Evolutionary conservation across 768 basidiomycete species (phyloP).

Genomic region (Mrakia blollopis): DNA sequence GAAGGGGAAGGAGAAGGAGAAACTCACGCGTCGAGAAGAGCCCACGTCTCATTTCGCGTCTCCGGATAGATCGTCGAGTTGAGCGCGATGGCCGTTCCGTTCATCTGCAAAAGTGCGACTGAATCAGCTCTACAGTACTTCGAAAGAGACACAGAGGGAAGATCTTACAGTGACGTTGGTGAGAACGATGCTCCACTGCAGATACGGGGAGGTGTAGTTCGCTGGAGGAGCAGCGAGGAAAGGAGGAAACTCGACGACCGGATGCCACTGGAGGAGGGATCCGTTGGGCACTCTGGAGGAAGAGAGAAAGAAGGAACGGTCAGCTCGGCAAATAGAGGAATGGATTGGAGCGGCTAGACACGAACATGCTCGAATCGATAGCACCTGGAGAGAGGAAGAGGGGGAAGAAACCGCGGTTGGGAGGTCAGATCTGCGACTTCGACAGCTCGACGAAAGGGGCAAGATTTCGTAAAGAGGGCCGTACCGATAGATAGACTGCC

Average conservation of each 20-base stretch:
- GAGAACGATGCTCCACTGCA: constrained; percentile 40
- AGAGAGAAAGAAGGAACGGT: background rate
- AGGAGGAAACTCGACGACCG: constrained; percentile 24
- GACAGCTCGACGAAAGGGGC: background rate
- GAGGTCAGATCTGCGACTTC: background rate
- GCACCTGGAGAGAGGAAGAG: constrained; percentile 6
- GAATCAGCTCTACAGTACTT: too few species aligned
- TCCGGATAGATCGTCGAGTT: constrained; percentile 37
- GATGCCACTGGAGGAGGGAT: constrained; percentile 17
- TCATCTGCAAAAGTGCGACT: constrained; percentile 26
- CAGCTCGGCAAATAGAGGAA: background rate
- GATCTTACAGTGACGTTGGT: constrained; percentile 34
- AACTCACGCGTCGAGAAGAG: constrained; percentile 38
- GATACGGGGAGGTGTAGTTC: constrained; percentile 30
- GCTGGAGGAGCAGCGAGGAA: constrained; percentile 4
- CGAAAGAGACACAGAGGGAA: background rate
- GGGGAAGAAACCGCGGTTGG: background rate
- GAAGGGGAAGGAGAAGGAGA: background rate
- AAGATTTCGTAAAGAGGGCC: background rate
- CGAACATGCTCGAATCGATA: constrained; percentile 13
- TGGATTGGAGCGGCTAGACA: background rate
- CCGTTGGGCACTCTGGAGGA: constrained; percentile 1
- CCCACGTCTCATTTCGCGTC: constrained; percentile 34
- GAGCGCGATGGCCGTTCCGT: constrained; percentile 38
- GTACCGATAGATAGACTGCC: constrained; percentile 18